Evolutionary conservation across 208 protist genomes (phyloP).

Genomic region (Crithidia expoeki): DNA sequence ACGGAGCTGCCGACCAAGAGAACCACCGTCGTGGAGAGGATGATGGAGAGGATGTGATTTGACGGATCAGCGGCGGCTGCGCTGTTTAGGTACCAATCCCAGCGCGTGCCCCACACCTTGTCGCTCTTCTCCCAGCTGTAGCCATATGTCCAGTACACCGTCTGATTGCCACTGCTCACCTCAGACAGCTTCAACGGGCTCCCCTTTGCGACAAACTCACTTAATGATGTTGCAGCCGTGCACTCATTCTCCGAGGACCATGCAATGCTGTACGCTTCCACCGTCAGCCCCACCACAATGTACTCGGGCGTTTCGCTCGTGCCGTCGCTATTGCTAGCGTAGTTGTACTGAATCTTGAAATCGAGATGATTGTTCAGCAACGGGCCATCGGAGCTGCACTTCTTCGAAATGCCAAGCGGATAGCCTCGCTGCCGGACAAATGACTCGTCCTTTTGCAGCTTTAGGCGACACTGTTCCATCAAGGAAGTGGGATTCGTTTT

Average conservation of each 20-base stretch:
- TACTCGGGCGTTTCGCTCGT: conserved; percentile 35
- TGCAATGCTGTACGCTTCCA: conserved; percentile 54
- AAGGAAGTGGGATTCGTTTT: neutral
- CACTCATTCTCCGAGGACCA: conserved; percentile 22
- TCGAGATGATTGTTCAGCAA: conserved; percentile 84
- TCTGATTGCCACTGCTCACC: conserved; percentile 22
- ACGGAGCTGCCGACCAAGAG: conserved; percentile 87
- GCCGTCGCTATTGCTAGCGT: conserved; percentile 13
- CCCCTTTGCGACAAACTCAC: neutral
- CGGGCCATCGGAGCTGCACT: conserved; percentile 32
- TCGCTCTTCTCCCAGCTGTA: conserved; percentile 73
- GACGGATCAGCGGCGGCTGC: conserved; percentile 59
- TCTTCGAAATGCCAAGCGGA: conserved; percentile 54
- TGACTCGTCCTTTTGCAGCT: conserved; percentile 32
- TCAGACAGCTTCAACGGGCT: conserved; percentile 36
- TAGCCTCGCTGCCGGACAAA: conserved; percentile 69
- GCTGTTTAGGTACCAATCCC: conserved; percentile 95
- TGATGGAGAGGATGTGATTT: conserved; percentile 96
- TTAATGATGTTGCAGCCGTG: neutral
- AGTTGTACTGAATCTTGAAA: conserved; percentile 80
- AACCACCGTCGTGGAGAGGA: conserved; percentile 96
- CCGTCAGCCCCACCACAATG: conserved; percentile 79
- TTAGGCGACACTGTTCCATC: conserved; percentile 22
- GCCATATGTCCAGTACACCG: conserved; percentile 86
- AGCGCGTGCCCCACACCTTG: conserved; percentile 96